A percentile compares a stretch with the other conserved stretches of the same genome.
phyloP scores from a whole-genome alignment of 345 rosid species.

The Psidium guajava region DNA sequence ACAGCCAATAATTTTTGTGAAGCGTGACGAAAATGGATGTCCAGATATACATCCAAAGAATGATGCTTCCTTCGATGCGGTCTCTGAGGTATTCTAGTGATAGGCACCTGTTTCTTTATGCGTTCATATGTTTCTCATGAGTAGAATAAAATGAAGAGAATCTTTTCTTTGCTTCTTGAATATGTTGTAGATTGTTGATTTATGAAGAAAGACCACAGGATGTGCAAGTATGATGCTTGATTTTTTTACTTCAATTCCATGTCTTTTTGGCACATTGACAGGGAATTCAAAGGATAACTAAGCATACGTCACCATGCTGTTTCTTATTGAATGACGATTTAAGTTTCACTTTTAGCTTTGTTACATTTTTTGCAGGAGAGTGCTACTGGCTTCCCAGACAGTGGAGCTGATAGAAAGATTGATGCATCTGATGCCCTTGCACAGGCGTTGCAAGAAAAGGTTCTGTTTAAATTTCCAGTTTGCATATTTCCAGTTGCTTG shows the following conservation, averaged over 20 bases:
- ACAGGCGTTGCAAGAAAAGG: slow-evolving; percentile 91
- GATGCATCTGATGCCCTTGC: slow-evolving; percentile 47
- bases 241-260: neutral
- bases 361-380: slow-evolving; percentile 29
- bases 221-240: neutral
- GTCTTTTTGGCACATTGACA: neutral
- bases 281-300: neutral
- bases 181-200: neutral
- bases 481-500: neutral
- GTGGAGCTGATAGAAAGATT: slow-evolving; percentile 16
- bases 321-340: neutral
- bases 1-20: slow-evolving; percentile 13
- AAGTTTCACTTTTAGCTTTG: neutral
- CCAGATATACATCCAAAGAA: slow-evolving; percentile 42
- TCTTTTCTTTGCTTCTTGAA: neutral
- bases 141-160: neutral
- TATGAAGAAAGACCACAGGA: neutral
- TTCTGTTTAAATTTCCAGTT: slow-evolving; percentile 5
- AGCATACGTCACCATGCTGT: neutral
- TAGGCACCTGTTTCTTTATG: neutral
- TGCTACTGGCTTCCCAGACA: slow-evolving; percentile 7
- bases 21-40: slow-evolving; percentile 41
- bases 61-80: slow-evolving; percentile 21
- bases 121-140: neutral
- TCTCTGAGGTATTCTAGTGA: slow-evolving; percentile 23